Conservation (phyloP, 2,329 filamentous ascomycete species). For the Aureobasidium mangrovei region DNA sequence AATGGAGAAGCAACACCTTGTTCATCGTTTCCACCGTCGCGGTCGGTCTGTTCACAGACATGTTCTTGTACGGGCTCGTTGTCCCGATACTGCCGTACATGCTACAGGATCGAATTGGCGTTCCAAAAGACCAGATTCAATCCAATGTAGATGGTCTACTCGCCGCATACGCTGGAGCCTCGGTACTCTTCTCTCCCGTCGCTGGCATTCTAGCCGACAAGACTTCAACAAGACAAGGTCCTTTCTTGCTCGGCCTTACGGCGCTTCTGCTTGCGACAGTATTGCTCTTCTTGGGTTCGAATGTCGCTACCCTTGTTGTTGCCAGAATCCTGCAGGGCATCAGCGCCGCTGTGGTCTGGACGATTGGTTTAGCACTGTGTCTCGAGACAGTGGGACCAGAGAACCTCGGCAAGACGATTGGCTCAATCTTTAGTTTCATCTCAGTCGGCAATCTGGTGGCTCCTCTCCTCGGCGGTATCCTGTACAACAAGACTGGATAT, state of each 20-base stretch:
- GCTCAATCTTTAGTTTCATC: conserved; percentile 52
- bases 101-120: conserved; percentile 41
- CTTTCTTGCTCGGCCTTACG: conserved; percentile 49
- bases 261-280: conserved; percentile 47
- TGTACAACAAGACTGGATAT: conserved; percentile 52
- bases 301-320: conserved; percentile 39
- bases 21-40: conserved; percentile 52
- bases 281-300: conserved; percentile 44
- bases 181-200: conserved; percentile 42
- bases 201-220: conserved; percentile 49
- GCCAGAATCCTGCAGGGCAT: conserved; percentile 51
- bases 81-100: conserved; percentile 52
- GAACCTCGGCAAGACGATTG: conserved; percentile 53
- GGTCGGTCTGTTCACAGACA: conserved; percentile 48
- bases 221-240: conserved; percentile 44
- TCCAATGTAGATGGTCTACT: conserved; percentile 45
- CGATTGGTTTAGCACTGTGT: conserved; percentile 49
- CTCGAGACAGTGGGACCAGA: conserved; percentile 49
- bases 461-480: conserved; percentile 50
- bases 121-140: conserved; percentile 44
- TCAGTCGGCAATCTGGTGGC: conserved; percentile 48
- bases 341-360: conserved; percentile 52
- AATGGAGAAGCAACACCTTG: conserved; percentile 49
- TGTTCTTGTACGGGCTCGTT: conserved; percentile 52
- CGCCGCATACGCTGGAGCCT: conserved; percentile 46